Evolutionary conservation across 148 eudicot species (phyloP).

Genomic region (Fagopyrum homotropicum): DNA sequence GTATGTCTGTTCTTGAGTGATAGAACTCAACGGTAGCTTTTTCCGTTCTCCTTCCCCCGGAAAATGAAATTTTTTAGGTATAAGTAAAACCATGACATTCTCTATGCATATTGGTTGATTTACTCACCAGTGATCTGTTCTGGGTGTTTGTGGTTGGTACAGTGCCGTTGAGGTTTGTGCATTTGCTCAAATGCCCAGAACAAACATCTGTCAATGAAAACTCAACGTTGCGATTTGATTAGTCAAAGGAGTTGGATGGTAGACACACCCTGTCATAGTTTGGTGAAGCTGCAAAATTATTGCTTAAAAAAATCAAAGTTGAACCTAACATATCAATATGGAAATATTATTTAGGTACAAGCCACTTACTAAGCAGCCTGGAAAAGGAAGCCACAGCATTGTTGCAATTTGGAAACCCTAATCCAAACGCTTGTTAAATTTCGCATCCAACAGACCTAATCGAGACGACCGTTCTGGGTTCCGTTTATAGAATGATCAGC

Average conservation of each 20-base stretch:
- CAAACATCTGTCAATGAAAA: neutral
- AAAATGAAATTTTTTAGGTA: too few relatives aligned
- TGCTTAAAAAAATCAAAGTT: neutral
- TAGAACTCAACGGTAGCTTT: neutral
- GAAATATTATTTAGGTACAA: neutral
- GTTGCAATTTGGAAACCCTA: neutral
- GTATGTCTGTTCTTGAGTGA: neutral
- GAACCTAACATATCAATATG: neutral
- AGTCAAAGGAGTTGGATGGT: conserved; percentile 4
- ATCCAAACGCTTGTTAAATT: too few relatives aligned
- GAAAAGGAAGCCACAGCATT: neutral
- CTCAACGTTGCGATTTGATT: neutral
- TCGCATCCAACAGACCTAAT: too few relatives aligned
- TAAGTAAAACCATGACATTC: too few relatives aligned
- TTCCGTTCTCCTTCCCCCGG: too few relatives aligned
- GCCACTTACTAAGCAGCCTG: neutral
- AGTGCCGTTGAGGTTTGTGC: too few relatives aligned
- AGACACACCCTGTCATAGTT: neutral
- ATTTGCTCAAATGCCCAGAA: neutral
- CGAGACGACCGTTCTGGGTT: too few relatives aligned
- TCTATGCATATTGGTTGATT: too few relatives aligned
- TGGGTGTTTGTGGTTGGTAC: too few relatives aligned
- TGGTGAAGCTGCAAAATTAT: neutral
- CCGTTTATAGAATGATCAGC: too few relatives aligned
- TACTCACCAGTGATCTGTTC: too few relatives aligned